These are phyloP conservation scores for Physaria fendleri DNA, from an alignment of 345 rosid genomes.

Conservation along the genomic window DNA sequence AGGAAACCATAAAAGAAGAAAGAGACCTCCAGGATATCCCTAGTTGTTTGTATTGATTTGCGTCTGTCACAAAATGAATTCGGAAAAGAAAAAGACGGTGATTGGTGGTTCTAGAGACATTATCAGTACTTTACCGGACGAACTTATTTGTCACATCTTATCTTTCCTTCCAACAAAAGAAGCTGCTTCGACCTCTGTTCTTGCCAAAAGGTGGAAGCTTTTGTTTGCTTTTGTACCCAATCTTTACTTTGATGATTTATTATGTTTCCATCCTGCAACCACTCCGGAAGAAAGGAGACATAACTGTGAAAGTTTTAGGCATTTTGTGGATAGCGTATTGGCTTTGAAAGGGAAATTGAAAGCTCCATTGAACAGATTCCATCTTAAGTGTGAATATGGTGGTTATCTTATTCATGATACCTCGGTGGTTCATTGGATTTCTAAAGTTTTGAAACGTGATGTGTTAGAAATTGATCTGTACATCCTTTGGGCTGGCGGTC, in stretches of 20 bases:
- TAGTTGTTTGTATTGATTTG: too few species aligned
- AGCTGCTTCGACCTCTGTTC: background rate
- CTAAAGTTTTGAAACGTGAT: background rate
- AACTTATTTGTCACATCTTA: background rate
- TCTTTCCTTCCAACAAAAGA: background rate
- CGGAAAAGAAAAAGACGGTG: background rate
- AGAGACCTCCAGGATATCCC: too few species aligned
- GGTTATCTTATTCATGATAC: background rate
- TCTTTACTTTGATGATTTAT: background rate
- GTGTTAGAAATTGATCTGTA: background rate
- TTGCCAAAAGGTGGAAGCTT: background rate
- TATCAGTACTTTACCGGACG: background rate
- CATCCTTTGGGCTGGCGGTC: too few species aligned
- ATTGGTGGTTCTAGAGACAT: background rate
- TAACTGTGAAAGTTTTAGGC: background rate
- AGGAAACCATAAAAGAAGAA: too few species aligned
- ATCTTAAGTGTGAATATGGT: background rate
- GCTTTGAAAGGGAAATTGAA: background rate
- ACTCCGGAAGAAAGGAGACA: background rate
- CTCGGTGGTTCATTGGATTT: background rate
- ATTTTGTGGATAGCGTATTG: background rate
- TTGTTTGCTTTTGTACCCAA: background rate
- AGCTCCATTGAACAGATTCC: background rate
- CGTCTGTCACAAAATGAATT: background rate
- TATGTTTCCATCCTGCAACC: background rate